phyloP scores from a whole-genome alignment of 352 stramenopile species.

The Pythium chondricola region DNA sequence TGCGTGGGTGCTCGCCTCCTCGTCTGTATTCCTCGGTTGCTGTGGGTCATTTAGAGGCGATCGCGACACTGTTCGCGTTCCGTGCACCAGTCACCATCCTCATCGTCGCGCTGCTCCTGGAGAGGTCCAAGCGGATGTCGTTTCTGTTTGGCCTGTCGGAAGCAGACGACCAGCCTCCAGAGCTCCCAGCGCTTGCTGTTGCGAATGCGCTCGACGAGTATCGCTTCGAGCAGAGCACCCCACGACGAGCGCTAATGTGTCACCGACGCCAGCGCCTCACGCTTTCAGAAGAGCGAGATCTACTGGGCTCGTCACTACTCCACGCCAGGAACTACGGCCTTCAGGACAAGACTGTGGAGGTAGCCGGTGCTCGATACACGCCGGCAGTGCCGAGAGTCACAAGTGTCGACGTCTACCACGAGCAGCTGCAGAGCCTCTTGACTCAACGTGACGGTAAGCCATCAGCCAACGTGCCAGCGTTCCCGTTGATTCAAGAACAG shows the following conservation, averaged over 20 bases:
- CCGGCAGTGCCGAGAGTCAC: no score
- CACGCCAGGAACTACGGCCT: no score
- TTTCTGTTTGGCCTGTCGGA: constrained; percentile 3
- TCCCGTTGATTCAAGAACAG: constrained; percentile 20
- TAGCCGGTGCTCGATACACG: no score
- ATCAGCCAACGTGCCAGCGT: not conserved
- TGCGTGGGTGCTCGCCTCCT: constrained; percentile 32
- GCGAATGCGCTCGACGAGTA: not conserved
- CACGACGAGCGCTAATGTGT: not conserved
- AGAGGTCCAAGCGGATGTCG: constrained; percentile 12
- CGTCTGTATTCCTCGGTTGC: constrained; percentile 26
- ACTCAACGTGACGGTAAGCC: no score
- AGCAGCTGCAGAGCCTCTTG: no score
- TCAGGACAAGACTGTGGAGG: no score
- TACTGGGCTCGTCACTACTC: not conserved
- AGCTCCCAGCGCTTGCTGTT: not conserved
- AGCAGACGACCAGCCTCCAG: not conserved
- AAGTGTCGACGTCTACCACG: no score
- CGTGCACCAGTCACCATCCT: constrained; percentile 37
- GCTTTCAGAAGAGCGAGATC: constrained; percentile 1
- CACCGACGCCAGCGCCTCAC: not conserved
- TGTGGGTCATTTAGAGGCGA: constrained; percentile 13
- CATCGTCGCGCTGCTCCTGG: constrained; percentile 20
- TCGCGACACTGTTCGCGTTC: constrained; percentile 25
- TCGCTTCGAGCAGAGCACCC: not conserved